Base-by-base conservation (phyloP, 2,329 filamentous ascomycete genomes). In the Aplosporella prunicola region DNA sequence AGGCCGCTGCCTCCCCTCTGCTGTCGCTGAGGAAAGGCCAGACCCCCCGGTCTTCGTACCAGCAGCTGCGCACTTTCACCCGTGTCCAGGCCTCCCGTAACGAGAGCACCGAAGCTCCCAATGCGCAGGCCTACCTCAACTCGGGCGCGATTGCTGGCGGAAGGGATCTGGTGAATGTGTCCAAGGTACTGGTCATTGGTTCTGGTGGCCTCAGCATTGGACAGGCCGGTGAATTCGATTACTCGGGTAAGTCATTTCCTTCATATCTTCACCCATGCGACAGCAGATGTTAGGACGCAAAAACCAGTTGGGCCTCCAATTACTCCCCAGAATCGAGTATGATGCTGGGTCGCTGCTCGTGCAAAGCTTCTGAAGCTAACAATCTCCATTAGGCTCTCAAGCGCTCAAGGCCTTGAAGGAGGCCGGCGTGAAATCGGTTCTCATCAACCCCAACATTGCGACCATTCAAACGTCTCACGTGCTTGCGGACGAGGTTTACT, bases 401-500 rank as follows among this genome's bases (percentile, higher is more conserved):
- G 91, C 91, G 38, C 73, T 98, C 45, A 96, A 96, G 68, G 91
- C 91, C 25, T 73, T 98, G 44, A 96, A 94, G 66, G 89, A 96
- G 67, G 89, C 88, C 46, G 86, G 86, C 44, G 84, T 96, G 43
- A 67, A 80, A 49, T 94, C 89, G 8, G 83, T 96, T 39, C 78
- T 96, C 47, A 88, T 96, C 62, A 96, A 96, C 67, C 89, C 89
- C 53, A 96, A 96, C 62, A 96, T 96, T 60, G 89, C 89, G 43
- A 96, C 91, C 41, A 96, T 96, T 56, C 89, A 96, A 68, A 96
- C 89, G 51, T 87, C 93, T 62, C 89, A 96, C 72, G 80, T 82
- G 55, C 82, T 96, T 58, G 87, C 87, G 56, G 89, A 96, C 58
- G 88, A 96, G 68, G 83, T 96, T 55, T 96, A 96, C 73, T 96